phyloP scores from a whole-genome alignment of 306 rosid genomes.

The Morella rubra region DNA sequence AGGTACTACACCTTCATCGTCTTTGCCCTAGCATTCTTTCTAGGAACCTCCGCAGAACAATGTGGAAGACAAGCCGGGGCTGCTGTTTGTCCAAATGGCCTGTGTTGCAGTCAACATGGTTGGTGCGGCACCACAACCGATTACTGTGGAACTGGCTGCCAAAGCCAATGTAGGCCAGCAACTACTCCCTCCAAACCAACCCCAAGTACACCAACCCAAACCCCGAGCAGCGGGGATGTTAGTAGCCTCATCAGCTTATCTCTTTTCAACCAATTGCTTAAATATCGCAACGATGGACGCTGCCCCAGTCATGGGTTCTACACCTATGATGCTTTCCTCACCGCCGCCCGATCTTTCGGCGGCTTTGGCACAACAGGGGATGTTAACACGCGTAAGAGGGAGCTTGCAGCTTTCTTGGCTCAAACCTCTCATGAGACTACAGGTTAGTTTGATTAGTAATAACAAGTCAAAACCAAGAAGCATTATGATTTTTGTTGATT shows the following conservation, averaged over 20 bases:
- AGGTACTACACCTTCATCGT: not conserved
- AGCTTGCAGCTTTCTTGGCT: constrained; percentile 52
- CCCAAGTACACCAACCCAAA: not conserved
- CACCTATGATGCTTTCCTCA: constrained; percentile 52
- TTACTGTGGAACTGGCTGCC: not conserved
- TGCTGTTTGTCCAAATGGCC: not conserved
- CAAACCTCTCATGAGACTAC: constrained; percentile 54
- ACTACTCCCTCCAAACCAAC: not conserved
- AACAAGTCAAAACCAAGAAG: too few relatives aligned
- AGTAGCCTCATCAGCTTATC: constrained; percentile 30
- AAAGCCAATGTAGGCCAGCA: not conserved
- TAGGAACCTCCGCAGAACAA: constrained; percentile 9
- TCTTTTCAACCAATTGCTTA: constrained; percentile 48
- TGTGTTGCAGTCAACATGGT: constrained; percentile 23
- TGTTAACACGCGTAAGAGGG: constrained; percentile 31
- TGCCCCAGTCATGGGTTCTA: constrained; percentile 49
- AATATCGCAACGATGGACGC: constrained; percentile 28
- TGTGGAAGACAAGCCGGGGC: constrained; percentile 32
- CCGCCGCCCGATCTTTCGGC: constrained; percentile 44
- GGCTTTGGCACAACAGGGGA: constrained; percentile 50
- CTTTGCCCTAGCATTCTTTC: not conserved
- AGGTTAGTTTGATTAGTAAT: constrained; percentile 9
- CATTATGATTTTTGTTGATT: too few relatives aligned
- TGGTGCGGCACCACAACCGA: not conserved
- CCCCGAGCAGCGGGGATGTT: constrained; percentile 9